Conservation (phyloP, 2,329 filamentous ascomycete genomes). For the Aspergillus sp. region DNA sequence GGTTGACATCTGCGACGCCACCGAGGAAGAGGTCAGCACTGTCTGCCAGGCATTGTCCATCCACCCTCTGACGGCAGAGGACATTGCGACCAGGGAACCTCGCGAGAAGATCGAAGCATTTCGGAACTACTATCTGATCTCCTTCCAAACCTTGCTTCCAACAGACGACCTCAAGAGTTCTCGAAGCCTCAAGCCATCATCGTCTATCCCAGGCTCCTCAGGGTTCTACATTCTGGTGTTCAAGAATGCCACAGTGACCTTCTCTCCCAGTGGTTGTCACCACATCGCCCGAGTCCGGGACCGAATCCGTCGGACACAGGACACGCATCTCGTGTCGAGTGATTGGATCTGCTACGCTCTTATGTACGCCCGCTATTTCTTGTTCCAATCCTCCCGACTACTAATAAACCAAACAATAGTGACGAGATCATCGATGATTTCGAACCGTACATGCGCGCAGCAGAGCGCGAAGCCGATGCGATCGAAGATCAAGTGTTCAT, state of each 20-base stretch:
- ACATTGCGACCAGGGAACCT: conserved; percentile 89
- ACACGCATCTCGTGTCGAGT: conserved; percentile 86
- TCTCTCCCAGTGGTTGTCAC: conserved; percentile 81
- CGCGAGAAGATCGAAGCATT: conserved; percentile 98
- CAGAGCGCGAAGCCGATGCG: conserved; percentile 81
- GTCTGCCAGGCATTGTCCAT: conserved; percentile 91
- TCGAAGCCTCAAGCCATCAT: conserved; percentile 35
- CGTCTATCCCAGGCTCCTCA: conserved; percentile 69
- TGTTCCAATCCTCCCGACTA: not conserved
- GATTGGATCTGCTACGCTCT: conserved; percentile 99
- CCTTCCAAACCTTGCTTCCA: conserved; percentile 83
- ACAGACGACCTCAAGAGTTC: conserved; percentile 49
- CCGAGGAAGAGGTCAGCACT: conserved; percentile 78
- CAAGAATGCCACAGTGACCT: conserved; percentile 87
- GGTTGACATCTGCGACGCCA: conserved; percentile 88
- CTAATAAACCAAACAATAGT: conserved; percentile 42
- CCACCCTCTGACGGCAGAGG: conserved; percentile 90
- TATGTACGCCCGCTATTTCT: conserved; percentile 62
- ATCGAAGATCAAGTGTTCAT: conserved; percentile 97
- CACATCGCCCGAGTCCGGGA: conserved; percentile 85
- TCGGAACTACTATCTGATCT: conserved; percentile 94
- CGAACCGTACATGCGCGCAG: conserved; percentile 78
- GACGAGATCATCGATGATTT: conserved; percentile 97
- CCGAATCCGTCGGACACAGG: conserved; percentile 83
- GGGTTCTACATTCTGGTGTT: conserved; percentile 96